A percentile compares a stretch with the other conserved stretches of the same genome.
These are phyloP conservation scores for Violaceomyces palustris DNA, from an alignment of 1,284 basidiomycete species.

Conservation along the genomic window DNA sequence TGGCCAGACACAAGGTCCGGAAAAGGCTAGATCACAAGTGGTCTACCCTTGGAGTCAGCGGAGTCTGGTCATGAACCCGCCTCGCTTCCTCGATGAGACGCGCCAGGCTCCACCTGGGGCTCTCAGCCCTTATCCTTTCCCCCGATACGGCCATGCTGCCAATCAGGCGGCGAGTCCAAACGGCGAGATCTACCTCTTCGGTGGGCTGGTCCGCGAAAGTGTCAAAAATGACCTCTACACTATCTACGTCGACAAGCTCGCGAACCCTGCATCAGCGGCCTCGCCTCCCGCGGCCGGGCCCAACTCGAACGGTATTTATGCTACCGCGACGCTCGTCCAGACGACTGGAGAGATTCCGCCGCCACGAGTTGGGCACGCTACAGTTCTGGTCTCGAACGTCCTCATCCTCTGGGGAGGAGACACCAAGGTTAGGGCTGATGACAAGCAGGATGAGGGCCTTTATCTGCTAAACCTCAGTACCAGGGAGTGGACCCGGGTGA, in stretches of 20 bases:
- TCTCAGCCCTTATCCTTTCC: slow-evolving; percentile 66
- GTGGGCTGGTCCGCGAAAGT: slow-evolving; percentile 86
- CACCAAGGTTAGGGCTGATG: slow-evolving; percentile 67
- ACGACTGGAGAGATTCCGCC: slow-evolving; percentile 85
- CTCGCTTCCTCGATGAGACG: slow-evolving; percentile 48
- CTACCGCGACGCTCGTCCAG: slow-evolving; percentile 56
- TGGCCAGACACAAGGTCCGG: too few species aligned
- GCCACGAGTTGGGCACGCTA: slow-evolving; percentile 89
- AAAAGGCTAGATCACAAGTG: slow-evolving; percentile 25
- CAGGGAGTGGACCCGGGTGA: slow-evolving; percentile 87
- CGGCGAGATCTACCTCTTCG: slow-evolving; percentile 93
- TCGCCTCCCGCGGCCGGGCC: slow-evolving; percentile 57
- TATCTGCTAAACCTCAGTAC: slow-evolving; percentile 86
- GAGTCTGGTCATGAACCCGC: slow-evolving; percentile 48
- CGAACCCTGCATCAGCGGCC: too few species aligned
- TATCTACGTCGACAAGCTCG: slow-evolving; percentile 39
- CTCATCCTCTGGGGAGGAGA: slow-evolving; percentile 98
- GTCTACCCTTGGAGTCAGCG: slow-evolving; percentile 52
- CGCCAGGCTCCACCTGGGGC: slow-evolving; percentile 49
- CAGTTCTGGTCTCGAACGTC: slow-evolving; percentile 89
- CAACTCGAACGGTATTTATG: slow-evolving; percentile 54
- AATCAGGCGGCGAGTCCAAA: slow-evolving; percentile 68
- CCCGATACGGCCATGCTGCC: slow-evolving; percentile 94
- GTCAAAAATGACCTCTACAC: slow-evolving; percentile 88
- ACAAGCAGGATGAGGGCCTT: slow-evolving; percentile 85